phyloP scores from a whole-genome alignment of 2,329 filamentous ascomycete species.

The Colletotrichum endophyticum region DNA sequence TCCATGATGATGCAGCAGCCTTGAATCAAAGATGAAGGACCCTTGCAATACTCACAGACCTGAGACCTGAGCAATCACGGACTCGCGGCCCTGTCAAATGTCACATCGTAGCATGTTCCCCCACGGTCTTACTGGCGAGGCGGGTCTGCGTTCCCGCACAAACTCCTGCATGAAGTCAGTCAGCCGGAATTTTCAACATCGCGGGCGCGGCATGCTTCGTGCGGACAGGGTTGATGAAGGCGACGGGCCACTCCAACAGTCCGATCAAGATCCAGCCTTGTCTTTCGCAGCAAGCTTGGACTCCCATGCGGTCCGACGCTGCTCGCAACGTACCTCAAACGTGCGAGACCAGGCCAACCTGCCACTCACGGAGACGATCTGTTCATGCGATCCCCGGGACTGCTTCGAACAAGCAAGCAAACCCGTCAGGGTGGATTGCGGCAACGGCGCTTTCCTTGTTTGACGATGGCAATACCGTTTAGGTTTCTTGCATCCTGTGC shows the following conservation, averaged over 20 bases:
- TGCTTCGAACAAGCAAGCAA: not conserved
- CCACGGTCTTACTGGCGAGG: not conserved
- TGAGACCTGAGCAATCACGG: not conserved
- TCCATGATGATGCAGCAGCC: not conserved
- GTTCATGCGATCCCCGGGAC: slow-evolving; percentile 18
- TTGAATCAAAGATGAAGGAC: not conserved
- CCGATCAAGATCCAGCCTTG: slow-evolving; percentile 3
- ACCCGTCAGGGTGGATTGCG: not conserved
- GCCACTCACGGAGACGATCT: slow-evolving; percentile 14
- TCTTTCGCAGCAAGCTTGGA: slow-evolving; percentile 3
- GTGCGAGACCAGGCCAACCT: slow-evolving; percentile 3
- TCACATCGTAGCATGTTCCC: not conserved
- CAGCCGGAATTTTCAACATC: not conserved
- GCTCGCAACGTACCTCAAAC: slow-evolving; percentile 33
- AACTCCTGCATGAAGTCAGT: slow-evolving; percentile 2
- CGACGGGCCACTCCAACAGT: not conserved
- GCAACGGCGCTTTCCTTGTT: not conserved
- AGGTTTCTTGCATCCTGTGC: not conserved
- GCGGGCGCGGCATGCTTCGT: not conserved
- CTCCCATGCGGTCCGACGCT: slow-evolving; percentile 17
- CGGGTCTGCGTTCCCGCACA: not conserved
- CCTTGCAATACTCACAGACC: not conserved
- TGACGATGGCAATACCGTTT: not conserved
- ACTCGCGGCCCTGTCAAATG: not conserved
- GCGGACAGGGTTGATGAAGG: not conserved